Conservation (phyloP, 1,284 basidiomycete species). For the Lentinula novae-zelandiae region DNA sequence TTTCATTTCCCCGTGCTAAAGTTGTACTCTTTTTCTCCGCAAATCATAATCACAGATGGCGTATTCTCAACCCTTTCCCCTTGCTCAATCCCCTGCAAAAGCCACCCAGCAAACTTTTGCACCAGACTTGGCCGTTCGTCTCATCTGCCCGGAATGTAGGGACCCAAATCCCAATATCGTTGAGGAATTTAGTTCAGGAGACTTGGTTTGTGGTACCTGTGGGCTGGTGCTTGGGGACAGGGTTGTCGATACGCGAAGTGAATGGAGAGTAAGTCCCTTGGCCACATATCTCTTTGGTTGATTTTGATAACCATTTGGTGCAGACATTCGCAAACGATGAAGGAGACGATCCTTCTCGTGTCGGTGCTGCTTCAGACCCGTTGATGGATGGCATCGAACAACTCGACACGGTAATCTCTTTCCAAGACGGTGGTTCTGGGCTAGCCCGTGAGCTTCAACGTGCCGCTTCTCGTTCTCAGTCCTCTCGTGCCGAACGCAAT, state of each 20-base stretch:
- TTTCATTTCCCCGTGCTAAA: neutral
- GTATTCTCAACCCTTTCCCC: slow-evolving; percentile 26
- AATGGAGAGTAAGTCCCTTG: slow-evolving; percentile 82
- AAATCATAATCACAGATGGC: slow-evolving; percentile 32
- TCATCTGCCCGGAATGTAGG: slow-evolving; percentile 93
- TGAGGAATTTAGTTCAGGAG: slow-evolving; percentile 97
- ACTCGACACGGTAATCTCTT: slow-evolving; percentile 92
- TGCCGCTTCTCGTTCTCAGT: slow-evolving; percentile 77
- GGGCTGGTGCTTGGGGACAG: slow-evolving; percentile 94
- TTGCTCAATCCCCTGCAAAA: slow-evolving; percentile 13
- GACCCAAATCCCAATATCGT: slow-evolving; percentile 91
- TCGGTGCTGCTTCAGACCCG: slow-evolving; percentile 93
- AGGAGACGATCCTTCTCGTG: slow-evolving; percentile 99
- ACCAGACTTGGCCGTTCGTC: slow-evolving; percentile 83
- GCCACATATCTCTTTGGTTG: slow-evolving; percentile 16
- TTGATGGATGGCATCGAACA: slow-evolving; percentile 92
- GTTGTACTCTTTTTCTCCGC: neutral
- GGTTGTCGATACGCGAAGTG: slow-evolving; percentile 96
- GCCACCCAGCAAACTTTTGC: slow-evolving; percentile 39
- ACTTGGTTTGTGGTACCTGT: slow-evolving; percentile 96
- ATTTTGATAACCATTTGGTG: slow-evolving; percentile 18
- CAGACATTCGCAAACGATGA: slow-evolving; percentile 99
- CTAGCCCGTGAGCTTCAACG: slow-evolving; percentile 91
- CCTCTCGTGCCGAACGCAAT: slow-evolving; percentile 78
- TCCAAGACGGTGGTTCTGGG: slow-evolving; percentile 91